Conservation (phyloP, 441 rosid species). For the Erodium trifolium region DNA sequence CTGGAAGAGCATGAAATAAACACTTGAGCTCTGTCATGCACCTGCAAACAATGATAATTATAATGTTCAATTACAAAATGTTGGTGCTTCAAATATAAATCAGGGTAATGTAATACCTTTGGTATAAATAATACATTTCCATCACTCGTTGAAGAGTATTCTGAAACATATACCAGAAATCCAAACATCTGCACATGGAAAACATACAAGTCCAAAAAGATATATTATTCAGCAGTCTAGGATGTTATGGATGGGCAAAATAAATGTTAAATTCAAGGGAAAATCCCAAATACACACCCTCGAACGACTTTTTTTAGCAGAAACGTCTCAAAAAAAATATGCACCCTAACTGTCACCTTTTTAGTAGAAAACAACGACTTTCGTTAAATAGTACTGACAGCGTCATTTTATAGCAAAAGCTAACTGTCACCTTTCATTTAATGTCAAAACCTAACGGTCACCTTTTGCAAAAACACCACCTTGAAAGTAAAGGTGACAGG, state of each 20-base stretch:
- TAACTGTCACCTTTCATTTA: too few relatives aligned
- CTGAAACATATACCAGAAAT: conserved; percentile 58
- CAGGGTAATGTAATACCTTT: conserved; percentile 36
- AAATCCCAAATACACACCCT: too few relatives aligned
- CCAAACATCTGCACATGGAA: conserved; percentile 66
- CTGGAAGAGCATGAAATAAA: conserved; percentile 49
- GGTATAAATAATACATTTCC: conserved; percentile 53
- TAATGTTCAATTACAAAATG: neutral
- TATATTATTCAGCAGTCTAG: conserved; percentile 14
- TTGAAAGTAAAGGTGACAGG: too few relatives aligned
- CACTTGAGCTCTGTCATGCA: conserved; percentile 89
- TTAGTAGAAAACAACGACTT: too few relatives aligned
- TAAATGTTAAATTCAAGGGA: too few relatives aligned
- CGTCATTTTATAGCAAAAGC: too few relatives aligned
- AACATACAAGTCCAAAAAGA: conserved; percentile 14
- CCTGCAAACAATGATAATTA: conserved; percentile 36
- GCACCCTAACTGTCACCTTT: too few relatives aligned
- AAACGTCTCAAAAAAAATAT: too few relatives aligned
- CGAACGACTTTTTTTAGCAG: too few relatives aligned
- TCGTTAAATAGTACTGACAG: too few relatives aligned
- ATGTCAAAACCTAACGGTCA: too few relatives aligned
- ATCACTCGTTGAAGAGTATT: conserved; percentile 36
- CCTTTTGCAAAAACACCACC: too few relatives aligned
- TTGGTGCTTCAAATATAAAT: conserved; percentile 10
- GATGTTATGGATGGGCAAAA: conserved; percentile 7